Base-by-base conservation (phyloP, 164 flowering plant species). In the Akebia trifoliata region DNA sequence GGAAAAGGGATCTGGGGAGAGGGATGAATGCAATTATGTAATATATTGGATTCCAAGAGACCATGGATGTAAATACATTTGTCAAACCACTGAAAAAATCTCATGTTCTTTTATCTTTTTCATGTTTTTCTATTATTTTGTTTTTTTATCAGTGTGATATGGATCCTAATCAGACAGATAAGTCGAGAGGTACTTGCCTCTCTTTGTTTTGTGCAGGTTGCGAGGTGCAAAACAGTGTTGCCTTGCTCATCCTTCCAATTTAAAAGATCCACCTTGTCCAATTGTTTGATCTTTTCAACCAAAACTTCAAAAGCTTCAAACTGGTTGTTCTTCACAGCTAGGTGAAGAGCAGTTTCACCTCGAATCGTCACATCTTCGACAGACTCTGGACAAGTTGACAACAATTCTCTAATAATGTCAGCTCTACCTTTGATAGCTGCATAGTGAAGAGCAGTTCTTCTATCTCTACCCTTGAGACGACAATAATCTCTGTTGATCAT, bases 161-260 rank as follows among this genome's bases (percentile, higher is more conserved):
- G n/a, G n/a, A n/a, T n/a, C n/a, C n/a, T n/a, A n/a, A n/a, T n/a
- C n/a, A n/a, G n/a, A n/a, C n/a, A n/a, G n/a, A n/a, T n/a, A n/a
- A n/a, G n/a, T n/a, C n/a, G n/a, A n/a, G n/a, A n/a, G n/a, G n/a
- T n/a, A n/a, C n/a, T n/a, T n/a, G n/a, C n/a, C 76, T 68, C 66
- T 6, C 45, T 44, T 25, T 77, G 62, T 38, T 71, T 77, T 18
- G 24, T 63, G 40, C 54, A 69, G 4, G 61, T 44, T 0, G 84
- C 80, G 1, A 80, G 61, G 44, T 77, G 76, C 50, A 80, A 57
- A 18, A 61, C 39, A 0, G 78, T 74, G 35, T 77, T 75, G 1
- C 78, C 81, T 5, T 43, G 36, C 42, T 63, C 68, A 51, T 77
- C 78, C 49, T 51, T 65, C 55, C 24, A 9, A 22, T 77, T 69